Base-by-base conservation (phyloP, 208 protist species). In the Blastocrithidia nonstop region DNA sequence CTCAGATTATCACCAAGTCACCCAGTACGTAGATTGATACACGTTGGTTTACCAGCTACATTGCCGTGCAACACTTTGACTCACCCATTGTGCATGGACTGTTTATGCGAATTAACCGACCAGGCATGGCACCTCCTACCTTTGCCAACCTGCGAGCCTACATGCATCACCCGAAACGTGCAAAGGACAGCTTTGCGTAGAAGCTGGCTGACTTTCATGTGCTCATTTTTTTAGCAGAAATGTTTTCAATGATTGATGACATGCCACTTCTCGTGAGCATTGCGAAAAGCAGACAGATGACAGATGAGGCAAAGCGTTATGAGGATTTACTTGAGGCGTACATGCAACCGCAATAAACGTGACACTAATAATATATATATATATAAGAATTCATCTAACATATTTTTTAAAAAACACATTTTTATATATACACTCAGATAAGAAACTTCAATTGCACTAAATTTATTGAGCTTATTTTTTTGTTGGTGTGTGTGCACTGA, bases 151-250 rank as follows among this genome's bases (percentile, higher is more conserved):
- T 93, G 26, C 51, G 57, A 8, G 81, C 70, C 45, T 91, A 77
- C 66, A 54, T 92, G 42, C 44, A 74, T 16, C 74, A 88, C 43
- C 69, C 79, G 21, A 89, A 88, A 61, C 65, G 88, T 13, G 52
- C 61, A 22, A 22, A 24, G 7, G 46, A 58, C 38, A 43, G 63
- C 7, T 81, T 93, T 63, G 45, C 69, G 4, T 63, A 91, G 57
- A 83, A 79, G 35, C 54, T 93, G 20, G 66, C 75, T 0, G 88
- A 95, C 58, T 95, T 93, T 50, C 88, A 95, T 41, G 71, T 95
- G n/a, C 60, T 95, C 24, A 36, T 95, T 11, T 95, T 84, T 39
- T 62, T 95, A 16, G 63, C 74, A 2, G 69, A 75, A 41, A 28
- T 75, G 15, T 78, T 89, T 27, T 61, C 66, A 3, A 47, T 63